Base-by-base conservation (phyloP, 768 basidiomycete species). In the Podaxis sp. region DNA sequence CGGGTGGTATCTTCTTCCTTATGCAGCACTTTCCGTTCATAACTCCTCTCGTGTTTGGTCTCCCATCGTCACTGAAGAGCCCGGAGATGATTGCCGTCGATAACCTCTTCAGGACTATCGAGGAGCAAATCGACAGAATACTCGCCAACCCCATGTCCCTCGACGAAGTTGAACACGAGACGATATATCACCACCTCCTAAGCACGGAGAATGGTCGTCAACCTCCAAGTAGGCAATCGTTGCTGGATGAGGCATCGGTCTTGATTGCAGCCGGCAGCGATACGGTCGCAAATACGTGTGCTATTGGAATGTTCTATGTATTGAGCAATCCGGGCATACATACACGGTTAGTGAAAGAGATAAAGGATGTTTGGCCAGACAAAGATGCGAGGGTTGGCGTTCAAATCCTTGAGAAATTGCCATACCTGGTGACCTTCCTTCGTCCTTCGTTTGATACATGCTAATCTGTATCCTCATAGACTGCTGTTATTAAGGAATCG, bases 401-500 rank as follows among this genome's bases (percentile, higher is more conserved):
- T 27, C 79, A 79, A 61, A 71, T 61, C 2, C 66, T 82, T 47
- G 80, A 83, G 65, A 79, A 77, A 63, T 49, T 83, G 37, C 78
- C 81, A 15, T 83, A 80, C 66, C 71, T 82, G n/a, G 80, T 82
- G 59, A 65, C 78, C 66, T 2, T 19, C 22, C 9, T 22, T 33
- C 22, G 15, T 12, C 43, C 22, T 62, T 15, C 17, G 58, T 29
- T 24, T 22, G 25, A 57, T 19, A 8, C 33, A 25, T n/a, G 25
- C 27, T 68, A 12, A 22, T 6, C 38, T n/a, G 33, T 33, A 8
- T 9, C 33, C 33, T 33, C 9, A 33, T 57, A 82, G 82, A 79
- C 77, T 1, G 80, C 80, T 4, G 79, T 82, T 33, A 73, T 82
- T 33, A 81, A 81, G 61, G 81, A 83, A 66, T 73, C 79, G 0